These are phyloP conservation scores for Porcisia hertigi DNA, from an alignment of 208 protist genomes.

Conservation along the genomic window DNA sequence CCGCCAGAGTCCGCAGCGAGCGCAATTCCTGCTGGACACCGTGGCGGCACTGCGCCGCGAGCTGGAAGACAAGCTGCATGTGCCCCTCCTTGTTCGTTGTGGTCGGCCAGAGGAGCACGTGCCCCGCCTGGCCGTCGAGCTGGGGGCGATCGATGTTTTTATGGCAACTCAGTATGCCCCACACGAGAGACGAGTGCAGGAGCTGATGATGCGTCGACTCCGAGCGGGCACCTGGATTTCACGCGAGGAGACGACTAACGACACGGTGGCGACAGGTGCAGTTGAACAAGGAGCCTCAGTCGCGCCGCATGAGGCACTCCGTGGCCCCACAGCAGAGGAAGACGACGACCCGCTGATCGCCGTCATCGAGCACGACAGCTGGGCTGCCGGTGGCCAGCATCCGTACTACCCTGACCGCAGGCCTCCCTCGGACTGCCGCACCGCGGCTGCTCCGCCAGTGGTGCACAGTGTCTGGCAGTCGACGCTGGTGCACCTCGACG, in stretches of 20 bases:
- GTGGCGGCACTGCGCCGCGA: conserved; percentile 63
- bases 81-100: conserved; percentile 81
- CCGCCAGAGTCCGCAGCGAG: conserved; percentile 78
- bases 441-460: conserved; percentile 3
- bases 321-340: conserved; percentile 2
- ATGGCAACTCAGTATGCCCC: conserved; percentile 89
- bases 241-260: conserved; percentile 15
- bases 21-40: conserved; percentile 74
- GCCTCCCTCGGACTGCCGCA: background rate
- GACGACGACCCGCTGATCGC: conserved; percentile 28
- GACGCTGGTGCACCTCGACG: conserved; percentile 90
- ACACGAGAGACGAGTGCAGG: conserved; percentile 80
- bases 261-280: background rate
- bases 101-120: conserved; percentile 86
- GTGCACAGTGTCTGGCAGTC: conserved; percentile 88
- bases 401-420: conserved; percentile 22
- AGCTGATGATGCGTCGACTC: conserved; percentile 41
- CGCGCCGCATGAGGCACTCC: background rate
- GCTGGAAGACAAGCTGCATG: conserved; percentile 48
- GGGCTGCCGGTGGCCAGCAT: conserved; percentile 5
- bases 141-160: conserved; percentile 73
- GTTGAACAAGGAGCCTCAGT: background rate
- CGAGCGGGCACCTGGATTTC: conserved; percentile 46
- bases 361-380: conserved; percentile 30
- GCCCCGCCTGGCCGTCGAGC: conserved; percentile 74